Percentiles rank a stretch among this genome's conserved stretches.
Conservation (phyloP, 345 rosid species). For the Salix udensis region DNA sequence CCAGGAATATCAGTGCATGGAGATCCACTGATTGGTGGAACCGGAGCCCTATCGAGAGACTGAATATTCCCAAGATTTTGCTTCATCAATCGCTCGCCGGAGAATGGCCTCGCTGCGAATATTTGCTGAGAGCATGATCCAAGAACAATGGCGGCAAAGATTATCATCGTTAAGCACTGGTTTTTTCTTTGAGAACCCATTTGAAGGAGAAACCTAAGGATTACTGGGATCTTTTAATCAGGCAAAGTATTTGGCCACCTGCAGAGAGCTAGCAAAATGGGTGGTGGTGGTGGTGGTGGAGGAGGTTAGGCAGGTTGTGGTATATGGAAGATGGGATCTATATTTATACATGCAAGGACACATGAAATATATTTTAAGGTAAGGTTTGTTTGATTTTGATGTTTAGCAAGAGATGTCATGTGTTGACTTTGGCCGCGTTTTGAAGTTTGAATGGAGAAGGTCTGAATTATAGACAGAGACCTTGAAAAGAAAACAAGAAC, state of each 20-base stretch:
- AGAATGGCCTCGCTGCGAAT: conserved; percentile 30
- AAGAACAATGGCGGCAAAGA: conserved; percentile 1
- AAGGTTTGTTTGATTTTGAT: not conserved
- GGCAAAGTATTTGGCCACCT: not conserved
- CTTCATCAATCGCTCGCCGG: not conserved
- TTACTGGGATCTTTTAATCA: not conserved
- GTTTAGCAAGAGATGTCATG: not conserved
- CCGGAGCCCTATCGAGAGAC: conserved; percentile 37
- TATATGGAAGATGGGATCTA: not conserved
- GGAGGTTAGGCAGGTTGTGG: not conserved
- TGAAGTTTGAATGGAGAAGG: conserved; percentile 9
- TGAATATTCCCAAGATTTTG: conserved; percentile 14
- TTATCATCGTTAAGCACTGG: not conserved
- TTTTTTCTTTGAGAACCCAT: conserved; percentile 1
- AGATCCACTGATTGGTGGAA: conserved; percentile 22
- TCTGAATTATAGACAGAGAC: conserved; percentile 1
- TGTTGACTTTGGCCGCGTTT: conserved; percentile 20
- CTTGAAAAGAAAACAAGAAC: not conserved
- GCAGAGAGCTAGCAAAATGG: not conserved
- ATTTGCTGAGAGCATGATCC: conserved; percentile 1
- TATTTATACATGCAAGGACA: not conserved
- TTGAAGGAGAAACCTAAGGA: not conserved
- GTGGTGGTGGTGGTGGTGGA: no score
- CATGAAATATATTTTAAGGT: not conserved
- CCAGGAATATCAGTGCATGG: conserved; percentile 38